phyloP scores from a whole-genome alignment of 2,329 filamentous ascomycete species.

The Fusarium kyushuense region DNA sequence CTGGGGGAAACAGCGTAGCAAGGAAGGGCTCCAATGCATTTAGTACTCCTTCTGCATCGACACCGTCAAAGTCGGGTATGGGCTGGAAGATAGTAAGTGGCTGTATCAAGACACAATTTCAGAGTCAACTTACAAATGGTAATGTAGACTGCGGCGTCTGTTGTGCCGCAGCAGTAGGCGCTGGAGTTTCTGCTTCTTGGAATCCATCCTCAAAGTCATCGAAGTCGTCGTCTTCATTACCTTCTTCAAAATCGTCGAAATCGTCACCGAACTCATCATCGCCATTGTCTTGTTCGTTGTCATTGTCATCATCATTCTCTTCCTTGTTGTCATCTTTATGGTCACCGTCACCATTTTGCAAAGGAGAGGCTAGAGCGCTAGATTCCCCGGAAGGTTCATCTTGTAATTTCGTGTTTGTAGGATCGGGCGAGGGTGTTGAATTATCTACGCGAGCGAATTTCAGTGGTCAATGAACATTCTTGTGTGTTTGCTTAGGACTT shows the following conservation, averaged over 20 bases:
- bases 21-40: conserved; percentile 74
- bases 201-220: conserved; percentile 81
- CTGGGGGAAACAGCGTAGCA: conserved; percentile 72
- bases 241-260: conserved; percentile 73
- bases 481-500: conserved; percentile 34
- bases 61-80: conserved; percentile 74
- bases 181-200: conserved; percentile 63
- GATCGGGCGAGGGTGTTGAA: conserved; percentile 45
- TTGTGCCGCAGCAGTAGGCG: conserved; percentile 45
- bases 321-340: conserved; percentile 17
- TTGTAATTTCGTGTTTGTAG: conserved; percentile 47
- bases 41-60: conserved; percentile 71
- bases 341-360: conserved; percentile 45
- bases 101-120: not conserved
- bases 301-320: conserved; percentile 27
- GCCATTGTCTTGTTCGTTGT: conserved; percentile 46
- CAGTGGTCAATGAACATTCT: conserved; percentile 45
- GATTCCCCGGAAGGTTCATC: conserved; percentile 49
- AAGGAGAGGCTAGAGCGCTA: conserved; percentile 27
- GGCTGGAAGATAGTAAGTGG: conserved; percentile 60
- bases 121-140: conserved; percentile 58
- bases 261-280: conserved; percentile 68
- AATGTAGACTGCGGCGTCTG: conserved; percentile 55
- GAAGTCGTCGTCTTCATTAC: conserved; percentile 67
- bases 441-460: conserved; percentile 44